Base-by-base conservation (phyloP, 768 basidiomycete species). In the Auriscalpium microsporum region DNA sequence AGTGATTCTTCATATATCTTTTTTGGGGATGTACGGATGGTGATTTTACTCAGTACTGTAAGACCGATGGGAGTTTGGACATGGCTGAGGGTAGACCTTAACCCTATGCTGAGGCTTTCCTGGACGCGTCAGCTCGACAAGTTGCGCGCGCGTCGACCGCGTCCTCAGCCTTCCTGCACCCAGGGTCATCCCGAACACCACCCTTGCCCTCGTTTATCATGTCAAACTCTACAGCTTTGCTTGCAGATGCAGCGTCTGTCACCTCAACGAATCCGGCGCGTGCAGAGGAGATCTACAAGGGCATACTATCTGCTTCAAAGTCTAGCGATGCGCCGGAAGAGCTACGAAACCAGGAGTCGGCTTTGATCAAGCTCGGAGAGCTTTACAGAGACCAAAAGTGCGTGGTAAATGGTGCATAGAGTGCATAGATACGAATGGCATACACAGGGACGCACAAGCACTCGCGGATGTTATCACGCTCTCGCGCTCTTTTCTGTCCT, bases 321-420 rank as follows among this genome's bases (percentile, higher is more conserved):
- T 57, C 68, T 51, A 63, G 64, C 28, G 79, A 81, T 38, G 72
- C 73, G 56, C 80, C 86, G 13, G 79, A 83, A 60, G 74, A 70
- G 16, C 72, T 94, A 8, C 72, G 86, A 38, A 83, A 92, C 63
- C 93, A 97, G 69, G 94, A 96, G 67, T 73, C 75, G 0, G 92
- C 94, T 2, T 74, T 97, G 52, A 75, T 92, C 17, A 87, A 87
- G 65, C 83, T 98, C 2, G 94, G 90, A 1, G 83, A 87, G 66
- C 77, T 94, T 10, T 90, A 95, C 68, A 78, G 90, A 48, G 90
- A 94, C 68, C 81, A 90, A 68, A 83, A 82, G 92, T 93, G 51
- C 56, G 84, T 73, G 17, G 38, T 17, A 7, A 6, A 13, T n/a
- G n/a, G 4, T 6, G 10, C 10, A 28, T n/a, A 16, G n/a, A 4